Conservation (phyloP, 768 basidiomycete species). For the Candolleomyces aberdarensis region DNA sequence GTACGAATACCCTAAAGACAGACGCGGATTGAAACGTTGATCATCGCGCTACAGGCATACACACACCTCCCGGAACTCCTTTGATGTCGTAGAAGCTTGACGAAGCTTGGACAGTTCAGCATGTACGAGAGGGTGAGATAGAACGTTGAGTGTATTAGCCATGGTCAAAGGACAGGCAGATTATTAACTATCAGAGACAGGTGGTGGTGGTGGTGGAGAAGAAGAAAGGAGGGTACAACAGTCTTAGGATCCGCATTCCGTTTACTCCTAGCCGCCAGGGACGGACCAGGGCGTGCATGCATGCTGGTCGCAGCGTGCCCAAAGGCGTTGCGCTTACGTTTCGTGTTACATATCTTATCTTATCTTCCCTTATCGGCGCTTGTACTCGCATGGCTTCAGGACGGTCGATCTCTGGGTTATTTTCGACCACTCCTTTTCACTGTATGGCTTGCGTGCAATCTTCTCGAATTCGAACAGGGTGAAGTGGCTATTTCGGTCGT, state of each 20-base stretch:
- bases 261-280: neutral
- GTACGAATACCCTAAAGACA: conserved; percentile 62
- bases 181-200: neutral
- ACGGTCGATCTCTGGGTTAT: conserved; percentile 51
- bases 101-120: conserved; percentile 72
- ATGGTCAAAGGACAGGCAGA: conserved; percentile 16
- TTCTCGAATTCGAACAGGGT: conserved; percentile 81
- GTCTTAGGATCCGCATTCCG: neutral
- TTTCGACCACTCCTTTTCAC: conserved; percentile 58
- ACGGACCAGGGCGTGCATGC: neutral
- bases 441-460: conserved; percentile 40
- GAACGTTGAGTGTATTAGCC: conserved; percentile 40
- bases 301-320: conserved; percentile 5
- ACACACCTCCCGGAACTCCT: conserved; percentile 76
- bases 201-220: neutral
- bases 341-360: conserved; percentile 3
- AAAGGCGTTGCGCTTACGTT: neutral
- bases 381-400: conserved; percentile 91
- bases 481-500: conserved; percentile 82
- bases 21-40: neutral
- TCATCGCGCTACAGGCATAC: neutral
- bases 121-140: conserved; percentile 72
- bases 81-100: conserved; percentile 54
- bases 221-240: neutral
- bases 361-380: conserved; percentile 56